phyloP scores from a whole-genome alignment of 805 yeast genomes.

The Pichia cephalocereana region DNA sequence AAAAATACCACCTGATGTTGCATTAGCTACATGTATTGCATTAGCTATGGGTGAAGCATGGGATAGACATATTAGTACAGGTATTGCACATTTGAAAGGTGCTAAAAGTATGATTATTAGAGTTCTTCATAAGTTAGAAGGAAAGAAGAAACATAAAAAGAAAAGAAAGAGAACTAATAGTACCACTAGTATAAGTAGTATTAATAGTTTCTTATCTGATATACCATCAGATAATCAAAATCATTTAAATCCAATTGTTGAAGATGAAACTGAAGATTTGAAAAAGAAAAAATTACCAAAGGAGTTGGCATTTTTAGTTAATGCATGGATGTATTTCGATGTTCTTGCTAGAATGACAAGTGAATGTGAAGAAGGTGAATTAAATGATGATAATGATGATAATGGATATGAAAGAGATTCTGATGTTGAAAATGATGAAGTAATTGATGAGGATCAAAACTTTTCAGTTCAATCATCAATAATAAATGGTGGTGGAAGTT shows the following conservation, averaged over 20 bases:
- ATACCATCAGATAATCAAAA: not conserved
- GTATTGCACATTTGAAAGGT: constrained; percentile 60
- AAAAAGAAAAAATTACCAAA: constrained; percentile 25
- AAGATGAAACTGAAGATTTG: not conserved
- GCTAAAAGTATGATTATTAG: constrained; percentile 52
- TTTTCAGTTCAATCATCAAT: not conserved
- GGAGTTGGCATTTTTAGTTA: constrained; percentile 43
- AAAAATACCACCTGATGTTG: constrained; percentile 47
- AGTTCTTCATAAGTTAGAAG: constrained; percentile 25
- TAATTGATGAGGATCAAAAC: not conserved
- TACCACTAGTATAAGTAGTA: not conserved
- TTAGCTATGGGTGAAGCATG: constrained; percentile 60
- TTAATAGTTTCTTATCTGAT: not conserved
- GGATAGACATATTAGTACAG: constrained; percentile 59
- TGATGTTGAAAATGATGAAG: not conserved
- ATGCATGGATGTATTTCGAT: constrained; percentile 62
- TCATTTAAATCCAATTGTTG: not conserved
- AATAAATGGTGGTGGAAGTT: not conserved
- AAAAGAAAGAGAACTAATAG: constrained; percentile 4
- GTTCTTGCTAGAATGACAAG: constrained; percentile 60
- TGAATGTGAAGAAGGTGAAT: constrained; percentile 25
- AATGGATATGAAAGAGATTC: not conserved
- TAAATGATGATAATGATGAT: constrained; percentile 22
- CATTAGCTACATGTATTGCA: constrained; percentile 54
- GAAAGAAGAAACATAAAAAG: constrained; percentile 8